Conservation (phyloP, 2,329 filamentous ascomycete genomes). For the Colletotrichum endophyticum region DNA sequence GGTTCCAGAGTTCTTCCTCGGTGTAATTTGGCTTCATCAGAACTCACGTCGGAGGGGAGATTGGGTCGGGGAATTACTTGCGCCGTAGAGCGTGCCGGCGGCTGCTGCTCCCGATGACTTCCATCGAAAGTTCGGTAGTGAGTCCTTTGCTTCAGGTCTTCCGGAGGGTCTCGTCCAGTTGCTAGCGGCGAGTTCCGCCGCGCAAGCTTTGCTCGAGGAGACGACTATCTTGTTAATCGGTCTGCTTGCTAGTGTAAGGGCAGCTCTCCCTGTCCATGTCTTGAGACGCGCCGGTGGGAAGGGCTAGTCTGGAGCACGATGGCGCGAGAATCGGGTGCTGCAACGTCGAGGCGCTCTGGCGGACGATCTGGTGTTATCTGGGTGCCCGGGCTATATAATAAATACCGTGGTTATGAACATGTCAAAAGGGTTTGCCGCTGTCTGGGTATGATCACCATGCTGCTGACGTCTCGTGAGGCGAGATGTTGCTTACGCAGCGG, state of each 20-base stretch:
- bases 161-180: background rate
- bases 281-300: background rate
- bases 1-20: background rate
- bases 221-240: background rate
- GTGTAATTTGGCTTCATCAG: background rate
- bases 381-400: background rate
- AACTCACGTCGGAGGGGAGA: background rate
- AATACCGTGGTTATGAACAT: background rate
- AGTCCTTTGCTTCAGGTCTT: background rate
- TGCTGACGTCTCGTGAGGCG: background rate
- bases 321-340: background rate
- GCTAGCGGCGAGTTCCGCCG: background rate
- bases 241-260: background rate
- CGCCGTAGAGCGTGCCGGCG: background rate
- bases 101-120: background rate
- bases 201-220: background rate
- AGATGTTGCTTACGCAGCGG: background rate
- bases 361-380: background rate
- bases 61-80: background rate
- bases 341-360: background rate
- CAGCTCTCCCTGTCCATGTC: slow-evolving; percentile 16
- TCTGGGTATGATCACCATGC: background rate
- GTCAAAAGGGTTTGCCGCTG: background rate
- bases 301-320: background rate
- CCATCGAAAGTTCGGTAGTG: background rate